Evolutionary conservation across 805 yeast species (phyloP), one percentile per base, ranked within the genome.

Genomic region (Kuraishia hungarica): DNA sequence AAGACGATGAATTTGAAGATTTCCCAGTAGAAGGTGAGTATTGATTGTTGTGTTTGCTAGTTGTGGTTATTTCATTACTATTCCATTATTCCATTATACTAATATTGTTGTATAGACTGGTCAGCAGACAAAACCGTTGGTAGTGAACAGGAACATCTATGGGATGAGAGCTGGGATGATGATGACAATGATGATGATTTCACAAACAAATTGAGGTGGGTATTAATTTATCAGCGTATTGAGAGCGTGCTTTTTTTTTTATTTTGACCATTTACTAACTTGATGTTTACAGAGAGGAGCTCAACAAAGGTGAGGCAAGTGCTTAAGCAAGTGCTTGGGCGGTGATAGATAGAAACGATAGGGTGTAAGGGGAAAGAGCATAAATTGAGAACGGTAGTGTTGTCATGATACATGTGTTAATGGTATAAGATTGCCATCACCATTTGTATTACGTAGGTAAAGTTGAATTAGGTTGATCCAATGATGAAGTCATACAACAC

Each of bases 121-220:
- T 71, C 80, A n/a, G 78, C 76, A 43, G 69, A 77, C 56, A 77
- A 84, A 63, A 69, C 85, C 55, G 67, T 82, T 59, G 77, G 78
- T 58, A 66, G 78, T 62, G 73, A 76, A 61, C 75, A 80, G 60
- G 71, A 81, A 62, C 78, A 82, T 58, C 80, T 92, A 53, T 92
- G 98, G 97, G 97, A 92, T 62, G 97, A 92, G 70, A 93, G 90
- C 68, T 93, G 99, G 99, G 97, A 88, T 61, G 96, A 93, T 67
- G 96, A 91, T 59, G 97, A 92, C 64, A 88, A 86, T 57, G 94
- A 89, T 57, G 97, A 92, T 64, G 90, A 89, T 60, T 94, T 93
- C 72, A 83, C 94, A 49, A 79, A 78, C 59, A 84, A 80, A 62
- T 77, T 93, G 67, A 83, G 84, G 80, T 75, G 71, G 56, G 84